These are phyloP conservation scores for Macadamia tetraphylla DNA, from an alignment of 164 flowering plant species.

Conservation along the genomic window DNA sequence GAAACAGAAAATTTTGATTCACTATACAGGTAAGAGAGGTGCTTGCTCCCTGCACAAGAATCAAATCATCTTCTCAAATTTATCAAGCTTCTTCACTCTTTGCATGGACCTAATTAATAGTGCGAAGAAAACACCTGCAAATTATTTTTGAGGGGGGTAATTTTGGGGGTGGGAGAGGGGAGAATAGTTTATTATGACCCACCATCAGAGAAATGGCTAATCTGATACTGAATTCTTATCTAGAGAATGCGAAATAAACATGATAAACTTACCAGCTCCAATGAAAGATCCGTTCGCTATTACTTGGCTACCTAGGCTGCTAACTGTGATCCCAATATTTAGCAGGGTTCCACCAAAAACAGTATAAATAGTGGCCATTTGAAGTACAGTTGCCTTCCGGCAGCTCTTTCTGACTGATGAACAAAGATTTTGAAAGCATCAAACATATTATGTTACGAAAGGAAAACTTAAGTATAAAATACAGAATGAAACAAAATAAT, in stretches of 20 bases:
- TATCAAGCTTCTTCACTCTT: slow-evolving; percentile 70
- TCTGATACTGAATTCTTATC: not conserved
- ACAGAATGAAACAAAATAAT: too few species aligned
- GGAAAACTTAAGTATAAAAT: not conserved
- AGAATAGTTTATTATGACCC: not conserved
- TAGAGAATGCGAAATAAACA: not conserved
- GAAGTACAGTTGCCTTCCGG: slow-evolving; percentile 75
- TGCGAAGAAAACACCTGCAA: slow-evolving; percentile 67
- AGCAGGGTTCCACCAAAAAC: slow-evolving; percentile 75
- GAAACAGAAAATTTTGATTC: too few species aligned
- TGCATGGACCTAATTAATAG: slow-evolving; percentile 72
- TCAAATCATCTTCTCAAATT: slow-evolving; percentile 76
- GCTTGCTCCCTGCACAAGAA: not conserved
- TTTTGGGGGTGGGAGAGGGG: too few species aligned
- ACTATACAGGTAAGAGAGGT: too few species aligned
- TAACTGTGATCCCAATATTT: slow-evolving; percentile 65
- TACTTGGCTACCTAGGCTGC: slow-evolving; percentile 54
- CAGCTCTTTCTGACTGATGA: slow-evolving; percentile 85
- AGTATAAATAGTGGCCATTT: slow-evolving; percentile 89
- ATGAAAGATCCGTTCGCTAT: slow-evolving; percentile 75
- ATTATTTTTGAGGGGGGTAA: not conserved
- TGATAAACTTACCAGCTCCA: slow-evolving; percentile 55
- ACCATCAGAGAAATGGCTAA: not conserved
- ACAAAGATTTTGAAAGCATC: slow-evolving; percentile 2
- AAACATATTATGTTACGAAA: not conserved